Base-by-base conservation (phyloP, 495 filamentous ascomycete genomes). In the Penicillium pulvis region DNA sequence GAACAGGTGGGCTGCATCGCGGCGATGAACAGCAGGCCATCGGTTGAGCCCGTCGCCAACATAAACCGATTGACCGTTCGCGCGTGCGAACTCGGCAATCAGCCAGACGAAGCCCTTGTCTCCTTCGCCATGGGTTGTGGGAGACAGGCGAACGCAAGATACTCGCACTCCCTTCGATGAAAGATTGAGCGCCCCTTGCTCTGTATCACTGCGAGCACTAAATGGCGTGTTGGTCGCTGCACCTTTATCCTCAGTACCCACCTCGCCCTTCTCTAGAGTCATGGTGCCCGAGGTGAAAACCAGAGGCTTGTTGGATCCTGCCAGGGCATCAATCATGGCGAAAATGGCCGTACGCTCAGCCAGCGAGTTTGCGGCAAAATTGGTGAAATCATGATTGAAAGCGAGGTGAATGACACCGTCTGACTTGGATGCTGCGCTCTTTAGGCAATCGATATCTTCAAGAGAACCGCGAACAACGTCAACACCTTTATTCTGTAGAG, bases 401-500 rank as follows among this genome's bases (percentile, higher is more conserved):
- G 76, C 79, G 1, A 80, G 72, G 53, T 81, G 75, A 50, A 79
- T 72, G 17, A 81, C 69, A 30, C 67, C 75, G 35, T 81, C 79
- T 9, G 67, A 71, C 11, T 61, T 55, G 7, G 60, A 53, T 44
- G 73, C 75, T 16, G 72, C 77, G 9, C 56, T 49, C 42, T 73
- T 67, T 19, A 82, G 60, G 35, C 55, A 61, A 24, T 71, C 71
- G 8, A 72, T 58, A 46, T 77, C 71, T 17, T 71, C 64, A 10
- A 82, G 59, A 51, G 65, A 55, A 26, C 80, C 79, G 6, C 64
- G 70, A 33, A 68, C 64, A 2, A 71, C 70, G 4, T 71, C 65
- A 1, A 58, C 71, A 24, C 75, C 77, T 17, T 68, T 61, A 2
- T 59, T 58, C 28, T 53, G 47, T 1, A 81, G 57, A 0, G 65